Evolutionary conservation across 768 basidiomycete species (phyloP).

Genomic region (Tephrocybe sp.): DNA sequence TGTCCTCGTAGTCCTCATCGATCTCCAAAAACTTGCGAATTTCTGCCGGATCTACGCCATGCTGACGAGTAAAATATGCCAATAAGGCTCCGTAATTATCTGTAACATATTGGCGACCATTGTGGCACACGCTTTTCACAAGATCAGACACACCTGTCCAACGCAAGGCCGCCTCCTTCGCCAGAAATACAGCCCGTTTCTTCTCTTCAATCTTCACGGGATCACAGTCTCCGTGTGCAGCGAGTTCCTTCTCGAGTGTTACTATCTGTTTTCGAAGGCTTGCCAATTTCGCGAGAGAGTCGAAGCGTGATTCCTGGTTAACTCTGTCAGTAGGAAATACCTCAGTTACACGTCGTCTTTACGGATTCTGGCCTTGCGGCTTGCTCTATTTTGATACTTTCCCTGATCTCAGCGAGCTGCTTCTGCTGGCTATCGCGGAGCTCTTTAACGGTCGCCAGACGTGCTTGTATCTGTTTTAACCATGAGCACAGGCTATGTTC

Average conservation of each 20-base stretch:
- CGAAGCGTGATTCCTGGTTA: constrained; percentile 54
- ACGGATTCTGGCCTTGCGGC: constrained; percentile 58
- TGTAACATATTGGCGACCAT: constrained; percentile 22
- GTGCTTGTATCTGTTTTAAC: constrained; percentile 51
- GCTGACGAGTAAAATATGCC: constrained; percentile 64
- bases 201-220: constrained; percentile 79
- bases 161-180: constrained; percentile 78
- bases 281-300: constrained; percentile 48
- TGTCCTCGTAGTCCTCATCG: constrained; percentile 75
- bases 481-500: too few species aligned
- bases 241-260: constrained; percentile 64
- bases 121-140: neutral
- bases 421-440: constrained; percentile 36
- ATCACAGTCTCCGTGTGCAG: constrained; percentile 80
- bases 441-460: constrained; percentile 50
- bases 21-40: constrained; percentile 66
- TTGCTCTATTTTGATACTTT: constrained; percentile 49
- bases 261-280: constrained; percentile 46
- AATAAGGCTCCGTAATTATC: constrained; percentile 72
- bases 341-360: constrained; percentile 16
- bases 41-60: constrained; percentile 54
- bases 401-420: constrained; percentile 49
- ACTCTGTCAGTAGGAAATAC: constrained; percentile 4
- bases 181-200: constrained; percentile 66
- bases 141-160: constrained; percentile 74